Evolutionary conservation across 2,329 filamentous ascomycete genomes (phyloP).

Genomic region (Colletotrichum aenigma): DNA sequence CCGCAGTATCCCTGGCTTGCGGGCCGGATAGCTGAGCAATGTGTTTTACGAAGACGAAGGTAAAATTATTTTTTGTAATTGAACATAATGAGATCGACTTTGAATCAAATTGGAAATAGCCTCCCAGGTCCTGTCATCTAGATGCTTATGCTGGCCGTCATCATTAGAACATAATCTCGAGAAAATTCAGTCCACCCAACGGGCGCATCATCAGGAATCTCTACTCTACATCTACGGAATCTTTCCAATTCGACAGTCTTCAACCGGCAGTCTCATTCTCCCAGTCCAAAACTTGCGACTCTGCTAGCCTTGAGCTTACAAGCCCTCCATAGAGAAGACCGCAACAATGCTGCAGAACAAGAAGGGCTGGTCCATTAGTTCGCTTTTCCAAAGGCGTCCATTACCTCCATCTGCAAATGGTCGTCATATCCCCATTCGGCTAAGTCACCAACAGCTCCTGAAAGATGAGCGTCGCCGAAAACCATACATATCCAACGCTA

Average conservation of each 20-base stretch:
- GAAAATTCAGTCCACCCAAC: neutral
- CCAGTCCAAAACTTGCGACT: fast-evolving
- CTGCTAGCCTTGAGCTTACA: neutral
- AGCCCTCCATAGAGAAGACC: neutral
- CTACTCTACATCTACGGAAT: neutral
- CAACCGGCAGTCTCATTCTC: neutral
- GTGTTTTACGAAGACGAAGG: neutral
- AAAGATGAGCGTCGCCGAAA: conserved; percentile 50
- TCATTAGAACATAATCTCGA: neutral
- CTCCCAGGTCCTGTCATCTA: neutral
- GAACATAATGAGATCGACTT: neutral
- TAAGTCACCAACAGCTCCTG: conserved; percentile 43
- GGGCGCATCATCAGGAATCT: neutral
- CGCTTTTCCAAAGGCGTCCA: neutral
- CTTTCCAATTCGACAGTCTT: neutral
- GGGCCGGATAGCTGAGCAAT: neutral
- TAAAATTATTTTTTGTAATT: neutral
- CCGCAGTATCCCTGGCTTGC: neutral
- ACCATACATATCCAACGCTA: conserved; percentile 62
- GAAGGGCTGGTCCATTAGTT: neutral
- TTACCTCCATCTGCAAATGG: conserved; percentile 77
- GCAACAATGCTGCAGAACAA: neutral
- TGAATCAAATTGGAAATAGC: neutral
- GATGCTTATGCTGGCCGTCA: neutral
- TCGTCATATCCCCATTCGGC: conserved; percentile 47